Evolutionary conservation across 2,329 filamentous ascomycete genomes (phyloP).

Genomic region (Penicillium sp.): DNA sequence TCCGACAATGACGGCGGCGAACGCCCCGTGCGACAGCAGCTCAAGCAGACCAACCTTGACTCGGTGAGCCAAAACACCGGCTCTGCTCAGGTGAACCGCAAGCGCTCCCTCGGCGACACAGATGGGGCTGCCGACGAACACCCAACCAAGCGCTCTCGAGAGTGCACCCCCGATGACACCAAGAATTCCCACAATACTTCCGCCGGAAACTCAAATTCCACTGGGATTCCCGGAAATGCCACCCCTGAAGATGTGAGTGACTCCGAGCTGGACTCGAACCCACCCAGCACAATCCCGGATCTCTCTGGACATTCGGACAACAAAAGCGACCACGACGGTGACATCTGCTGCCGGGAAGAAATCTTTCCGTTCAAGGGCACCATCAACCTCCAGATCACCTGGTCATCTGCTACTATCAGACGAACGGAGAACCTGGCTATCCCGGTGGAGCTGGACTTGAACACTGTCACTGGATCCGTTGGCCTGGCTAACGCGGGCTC

Average conservation of each 20-base stretch:
- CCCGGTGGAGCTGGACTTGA: not conserved
- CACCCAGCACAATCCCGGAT: not conserved
- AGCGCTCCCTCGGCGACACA: conserved; percentile 35
- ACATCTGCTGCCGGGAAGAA: not conserved
- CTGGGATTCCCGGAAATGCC: not conserved
- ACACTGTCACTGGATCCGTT: not conserved
- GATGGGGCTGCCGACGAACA: conserved; percentile 31
- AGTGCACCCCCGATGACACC: conserved; percentile 33
- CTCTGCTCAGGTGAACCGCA: conserved; percentile 24
- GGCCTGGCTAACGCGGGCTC: no score
- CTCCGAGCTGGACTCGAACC: not conserved
- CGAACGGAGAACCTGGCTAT: not conserved
- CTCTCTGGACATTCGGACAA: not conserved
- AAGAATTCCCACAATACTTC: not conserved
- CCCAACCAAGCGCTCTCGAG: conserved; percentile 46
- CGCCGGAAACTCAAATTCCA: conserved; percentile 11
- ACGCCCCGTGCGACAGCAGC: conserved; percentile 59
- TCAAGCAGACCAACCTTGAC: conserved; percentile 62
- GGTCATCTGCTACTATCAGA: no score
- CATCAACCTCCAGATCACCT: no score
- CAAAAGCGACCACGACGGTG: not conserved
- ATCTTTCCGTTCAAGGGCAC: no score
- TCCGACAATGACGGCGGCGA: conserved; percentile 50
- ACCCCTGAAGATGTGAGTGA: conserved; percentile 1
- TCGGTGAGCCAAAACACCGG: conserved; percentile 19